Base-by-base conservation (phyloP, 139 green algal genomes). In the Auxenochlorella pyrenoidosa region DNA sequence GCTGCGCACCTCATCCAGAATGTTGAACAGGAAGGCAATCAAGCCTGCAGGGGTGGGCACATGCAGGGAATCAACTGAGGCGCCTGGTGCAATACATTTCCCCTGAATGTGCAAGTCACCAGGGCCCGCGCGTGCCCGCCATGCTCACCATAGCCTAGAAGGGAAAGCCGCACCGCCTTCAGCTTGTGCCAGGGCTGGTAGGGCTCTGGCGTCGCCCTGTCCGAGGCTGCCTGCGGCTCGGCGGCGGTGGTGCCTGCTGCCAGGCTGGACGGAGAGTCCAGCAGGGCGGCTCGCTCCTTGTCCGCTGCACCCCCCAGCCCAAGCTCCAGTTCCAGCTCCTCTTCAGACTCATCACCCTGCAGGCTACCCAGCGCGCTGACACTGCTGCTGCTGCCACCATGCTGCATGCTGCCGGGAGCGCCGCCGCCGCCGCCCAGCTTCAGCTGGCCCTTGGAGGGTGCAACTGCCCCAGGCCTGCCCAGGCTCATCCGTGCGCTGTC, bases 21-120 rank as follows among this genome's bases (percentile, higher is more conserved):
- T 79, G 72, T 90, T 95, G 73, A 92, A 96, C 43, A 95, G 40
- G 32, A 96, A 91, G 40, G 91, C 90, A 1, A 87, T 90, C 19
- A 83, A 71, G 38, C 89, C 68, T 75, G 68, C 0, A 10, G 28
- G 68, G 54, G 47, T 54, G 47, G 47, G 47, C 10, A n/a, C n/a
- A n/a, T n/a, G n/a, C n/a, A n/a, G n/a, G n/a, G n/a, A n/a, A n/a
- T n/a, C n/a, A n/a, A n/a, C n/a, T n/a, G n/a, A n/a, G n/a, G n/a
- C n/a, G n/a, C n/a, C n/a, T n/a, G n/a, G n/a, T n/a, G n/a, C n/a
- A n/a, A n/a, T n/a, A n/a, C n/a, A n/a, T n/a, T n/a, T n/a, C n/a
- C n/a, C n/a, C n/a, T n/a, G n/a, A n/a, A n/a, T n/a, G n/a, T n/a
- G n/a, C n/a, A n/a, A n/a, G n/a, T n/a, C n/a, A n/a, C n/a, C n/a